Evolutionary conservation across 2,329 filamentous ascomycete genomes (phyloP).

Genomic region (Dothideomycetes sp.): DNA sequence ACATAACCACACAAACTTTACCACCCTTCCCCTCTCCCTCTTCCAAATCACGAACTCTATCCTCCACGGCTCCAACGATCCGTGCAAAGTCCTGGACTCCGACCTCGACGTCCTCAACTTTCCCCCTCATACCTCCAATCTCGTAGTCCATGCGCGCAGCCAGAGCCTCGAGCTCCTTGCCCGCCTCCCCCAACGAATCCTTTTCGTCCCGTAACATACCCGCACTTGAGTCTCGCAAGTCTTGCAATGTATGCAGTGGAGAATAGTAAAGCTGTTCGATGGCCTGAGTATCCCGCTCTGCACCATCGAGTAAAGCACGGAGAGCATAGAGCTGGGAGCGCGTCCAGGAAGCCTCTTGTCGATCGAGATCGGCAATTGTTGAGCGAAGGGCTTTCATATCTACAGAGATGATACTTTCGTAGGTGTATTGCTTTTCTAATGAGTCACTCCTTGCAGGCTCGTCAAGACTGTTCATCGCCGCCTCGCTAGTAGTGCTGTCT

Average conservation of each 20-base stretch:
- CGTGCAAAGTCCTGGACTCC: slow-evolving; percentile 69
- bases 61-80: slow-evolving; percentile 49
- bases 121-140: slow-evolving; percentile 65
- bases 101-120: slow-evolving; percentile 79
- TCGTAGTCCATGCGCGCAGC: slow-evolving; percentile 88
- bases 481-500: slow-evolving; percentile 46
- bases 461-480: background rate
- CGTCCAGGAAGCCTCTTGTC: slow-evolving; percentile 51
- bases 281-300: slow-evolving; percentile 52
- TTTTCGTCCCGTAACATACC: slow-evolving; percentile 62
- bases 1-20: slow-evolving; percentile 17
- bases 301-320: slow-evolving; percentile 48
- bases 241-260: slow-evolving; percentile 58
- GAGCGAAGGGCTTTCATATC: slow-evolving; percentile 32
- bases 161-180: slow-evolving; percentile 70
- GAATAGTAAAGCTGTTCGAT: slow-evolving; percentile 59
- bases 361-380: slow-evolving; percentile 41
- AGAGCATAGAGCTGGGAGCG: slow-evolving; percentile 45
- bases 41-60: slow-evolving; percentile 39
- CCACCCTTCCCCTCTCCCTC: slow-evolving; percentile 34
- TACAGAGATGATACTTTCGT: slow-evolving; percentile 5
- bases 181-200: slow-evolving; percentile 54
- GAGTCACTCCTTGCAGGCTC: background rate
- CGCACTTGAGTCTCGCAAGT: slow-evolving; percentile 54
- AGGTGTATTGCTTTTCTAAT: slow-evolving; percentile 1